Base-by-base conservation (phyloP, 192 early-diverging fungal species). In the Linnemannia hyalina region DNA sequence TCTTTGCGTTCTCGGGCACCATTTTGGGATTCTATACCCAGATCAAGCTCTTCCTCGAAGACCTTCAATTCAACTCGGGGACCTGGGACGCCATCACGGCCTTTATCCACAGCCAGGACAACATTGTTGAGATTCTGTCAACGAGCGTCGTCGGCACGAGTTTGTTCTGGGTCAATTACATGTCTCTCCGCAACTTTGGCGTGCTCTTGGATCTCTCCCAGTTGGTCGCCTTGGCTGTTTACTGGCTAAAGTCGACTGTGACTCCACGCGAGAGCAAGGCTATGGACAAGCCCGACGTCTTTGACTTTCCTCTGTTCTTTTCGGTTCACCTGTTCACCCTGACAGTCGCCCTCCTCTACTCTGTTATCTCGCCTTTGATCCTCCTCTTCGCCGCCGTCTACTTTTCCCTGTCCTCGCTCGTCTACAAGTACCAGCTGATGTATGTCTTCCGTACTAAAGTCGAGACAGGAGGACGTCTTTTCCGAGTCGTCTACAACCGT, bases 131-230 rank as follows among this genome's bases (percentile, higher is more conserved):
- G 36, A 26, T 84, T 2, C 32, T 90, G 18, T 88, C 89, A 3
- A 29, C 86, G 65, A 82, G 76, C 1, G 76, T 93, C 23, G 63
- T 88, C 65, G 86, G 89, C 73, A 88, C 93, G 52, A 92, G 92
- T 9, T 85, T 92, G 75, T 96, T 94, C 83, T 96, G 95, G 95
- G 93, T 94, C 0, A 92, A 92, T n/a, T 96, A 95, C 76, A 91
- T 95, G 23, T 92, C 94, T 47, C 89, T 95, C 55, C 88, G 90
- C 70, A 91, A 92, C 36, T 82, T 95, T 72, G 92, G 92, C 70
- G 93, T 92, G 2, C 89, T 94, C 75, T 63, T 95, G 38, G 94
- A 96, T 85, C 85, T 96, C 69, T 93, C 93, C 29, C 95, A 96
- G 81, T 72, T 93, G 7, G 78, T 95, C 41, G 91, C 91, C 49